phyloP scores from a whole-genome alignment of 768 basidiomycete genomes.

The Hortiboletus campestris region DNA sequence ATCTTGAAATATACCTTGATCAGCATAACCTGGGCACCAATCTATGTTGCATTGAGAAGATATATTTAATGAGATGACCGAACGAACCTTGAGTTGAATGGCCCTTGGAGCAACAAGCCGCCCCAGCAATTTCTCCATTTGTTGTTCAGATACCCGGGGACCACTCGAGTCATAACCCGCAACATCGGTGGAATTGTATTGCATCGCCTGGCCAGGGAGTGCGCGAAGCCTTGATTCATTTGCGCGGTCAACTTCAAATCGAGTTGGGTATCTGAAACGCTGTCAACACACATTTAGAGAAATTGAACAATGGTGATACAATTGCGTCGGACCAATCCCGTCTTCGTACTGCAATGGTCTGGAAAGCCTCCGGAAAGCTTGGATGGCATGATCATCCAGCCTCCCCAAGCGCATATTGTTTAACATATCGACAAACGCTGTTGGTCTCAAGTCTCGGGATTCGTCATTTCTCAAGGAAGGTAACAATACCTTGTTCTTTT shows the following conservation, averaged over 20 bases:
- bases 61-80: background rate
- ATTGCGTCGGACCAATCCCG: slow-evolving; percentile 76
- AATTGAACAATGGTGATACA: slow-evolving; percentile 44
- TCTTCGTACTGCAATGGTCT: slow-evolving; percentile 63
- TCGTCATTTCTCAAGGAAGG: background rate
- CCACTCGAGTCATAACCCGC: slow-evolving; percentile 47
- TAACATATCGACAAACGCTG: slow-evolving; percentile 79
- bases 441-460: background rate
- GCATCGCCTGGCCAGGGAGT: slow-evolving; percentile 38
- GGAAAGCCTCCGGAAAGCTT: slow-evolving; percentile 53
- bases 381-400: slow-evolving; percentile 41
- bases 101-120: slow-evolving; percentile 56
- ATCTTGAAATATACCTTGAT: slow-evolving; percentile 49
- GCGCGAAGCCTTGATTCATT: slow-evolving; percentile 53
- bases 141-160: slow-evolving; percentile 30
- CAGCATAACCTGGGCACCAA: slow-evolving; percentile 86
- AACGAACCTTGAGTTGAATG: slow-evolving; percentile 49
- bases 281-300: background rate
- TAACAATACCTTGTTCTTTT: slow-evolving; percentile 63
- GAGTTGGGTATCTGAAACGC: slow-evolving; percentile 57
- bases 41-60: slow-evolving; percentile 35
- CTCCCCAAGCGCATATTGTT: slow-evolving; percentile 83
- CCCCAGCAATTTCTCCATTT: slow-evolving; percentile 48
- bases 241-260: slow-evolving; percentile 68
- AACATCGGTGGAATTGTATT: slow-evolving; percentile 45